A percentile compares a stretch with the other conserved stretches of the same genome.
Evolutionary conservation across 2,329 filamentous ascomycete genomes (phyloP).

Genomic region (Pyrenochaeta sp.): DNA sequence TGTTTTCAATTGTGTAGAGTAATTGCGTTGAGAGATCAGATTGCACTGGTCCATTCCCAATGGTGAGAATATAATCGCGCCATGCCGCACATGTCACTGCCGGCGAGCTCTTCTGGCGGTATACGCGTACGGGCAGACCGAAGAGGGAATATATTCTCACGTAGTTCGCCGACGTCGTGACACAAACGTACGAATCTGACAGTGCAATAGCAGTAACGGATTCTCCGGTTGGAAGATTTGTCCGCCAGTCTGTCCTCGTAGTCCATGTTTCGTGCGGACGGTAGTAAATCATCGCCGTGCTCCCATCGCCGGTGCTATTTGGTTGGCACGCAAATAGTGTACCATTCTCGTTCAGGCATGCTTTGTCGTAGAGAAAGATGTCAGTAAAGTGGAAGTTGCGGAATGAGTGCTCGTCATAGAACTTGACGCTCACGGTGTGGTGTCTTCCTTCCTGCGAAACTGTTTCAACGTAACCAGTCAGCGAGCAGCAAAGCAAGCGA

Average conservation of each 20-base stretch:
- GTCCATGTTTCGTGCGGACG: conserved; percentile 98
- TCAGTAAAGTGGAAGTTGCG: conserved; percentile 98
- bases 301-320: conserved; percentile 51
- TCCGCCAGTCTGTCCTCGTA: conserved; percentile 87
- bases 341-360: conserved; percentile 85
- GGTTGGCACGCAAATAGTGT: conserved; percentile 85
- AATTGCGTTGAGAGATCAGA: conserved; percentile 80
- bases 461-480: conserved; percentile 96
- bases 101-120: conserved; percentile 88
- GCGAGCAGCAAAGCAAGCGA: conserved; percentile 90
- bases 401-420: conserved; percentile 92
- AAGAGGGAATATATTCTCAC: conserved; percentile 93
- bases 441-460: conserved; percentile 90
- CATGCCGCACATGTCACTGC: conserved; percentile 93
- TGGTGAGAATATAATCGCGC: conserved; percentile 94
- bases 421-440: conserved; percentile 93
- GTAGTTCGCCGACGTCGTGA: conserved; percentile 86
- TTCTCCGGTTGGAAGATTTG: conserved; percentile 85
- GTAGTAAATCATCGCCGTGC: conserved; percentile 89
- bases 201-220: conserved; percentile 86
- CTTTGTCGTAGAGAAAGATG: conserved; percentile 94
- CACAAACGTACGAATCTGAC: conserved; percentile 89
- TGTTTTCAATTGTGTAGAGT: conserved; percentile 91
- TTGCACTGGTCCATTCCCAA: conserved; percentile 89
- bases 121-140: conserved; percentile 87